Evolutionary conservation across 345 rosid species (phyloP), one percentile per base, ranked within the genome.

Genomic region (Salix brachista): DNA sequence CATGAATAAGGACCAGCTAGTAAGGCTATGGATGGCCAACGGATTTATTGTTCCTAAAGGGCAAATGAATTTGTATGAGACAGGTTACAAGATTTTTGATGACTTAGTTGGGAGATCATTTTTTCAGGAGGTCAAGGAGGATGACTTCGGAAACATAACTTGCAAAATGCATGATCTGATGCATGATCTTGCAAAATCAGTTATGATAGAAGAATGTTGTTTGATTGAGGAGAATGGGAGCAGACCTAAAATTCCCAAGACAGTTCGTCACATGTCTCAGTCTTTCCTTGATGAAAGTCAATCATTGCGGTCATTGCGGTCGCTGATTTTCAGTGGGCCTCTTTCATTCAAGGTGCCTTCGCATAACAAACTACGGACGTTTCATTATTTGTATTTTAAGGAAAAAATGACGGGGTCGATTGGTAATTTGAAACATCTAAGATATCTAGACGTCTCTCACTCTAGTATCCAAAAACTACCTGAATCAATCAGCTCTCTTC

Each of bases 21-120:
- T 82, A 44, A 74, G 62, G 21, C 44, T 77, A 4, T 83, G 86
- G 86, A 80, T 83, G 79, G 83, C 83, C 42, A 58, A 67, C 37
- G 83, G 83, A 1, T 83, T 69, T 26, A 64, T 83, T 66, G 14
- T 2, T 41, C 46, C 14, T n/a, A 3, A 0, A 36, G 18, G 60
- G 23, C 19, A 34, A 2, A 62, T 54, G 65, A 41, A 25, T 60
- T 73, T 73, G 76, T 13, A 78, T 25, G 80, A 75, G 12, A 21
- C 13, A 1, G 84, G 73, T 3, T n/a, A 71, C 60, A 67, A 75
- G 58, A 58, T 48, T 12, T 83, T 75, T 18, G 52, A 71, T 3
- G 75, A 80, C 46, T 50, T 83, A 37, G 46, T 42, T 61, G 61
- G 72, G 80, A 26, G 80, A 39, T 80, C 80, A 0, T 44, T 84